phyloP scores from a whole-genome alignment of 2,329 filamentous ascomycete species.

The Lachnellula arida region DNA sequence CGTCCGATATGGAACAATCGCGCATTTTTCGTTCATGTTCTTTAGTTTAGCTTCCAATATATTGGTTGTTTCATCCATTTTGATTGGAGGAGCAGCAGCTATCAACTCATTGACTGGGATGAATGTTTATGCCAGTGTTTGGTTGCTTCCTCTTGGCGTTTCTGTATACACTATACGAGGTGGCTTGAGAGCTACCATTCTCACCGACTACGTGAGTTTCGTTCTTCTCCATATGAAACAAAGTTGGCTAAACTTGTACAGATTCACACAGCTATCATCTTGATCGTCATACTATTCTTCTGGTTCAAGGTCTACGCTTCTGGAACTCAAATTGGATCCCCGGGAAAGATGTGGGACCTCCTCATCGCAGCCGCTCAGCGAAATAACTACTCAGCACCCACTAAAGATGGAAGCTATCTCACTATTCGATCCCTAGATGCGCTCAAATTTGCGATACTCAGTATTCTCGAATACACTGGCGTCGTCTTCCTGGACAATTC shows the following conservation, averaged over 20 bases:
- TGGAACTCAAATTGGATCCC: slow-evolving; percentile 4
- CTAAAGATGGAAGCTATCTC: too few relatives aligned
- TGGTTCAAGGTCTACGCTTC: slow-evolving; percentile 11
- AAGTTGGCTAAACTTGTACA: too few relatives aligned
- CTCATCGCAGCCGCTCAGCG: slow-evolving; percentile 8
- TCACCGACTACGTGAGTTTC: slow-evolving; percentile 51
- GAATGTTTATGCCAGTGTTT: slow-evolving; percentile 69
- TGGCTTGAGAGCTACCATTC: slow-evolving; percentile 78
- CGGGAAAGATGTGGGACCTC: slow-evolving; percentile 12
- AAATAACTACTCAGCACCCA: slow-evolving; percentile 1
- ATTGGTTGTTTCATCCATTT: slow-evolving; percentile 79
- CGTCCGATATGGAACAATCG: slow-evolving; percentile 66
- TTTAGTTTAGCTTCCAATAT: slow-evolving; percentile 73
- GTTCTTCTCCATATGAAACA: too few relatives aligned
- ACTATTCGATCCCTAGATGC: too few relatives aligned
- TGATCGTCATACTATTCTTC: neutral
- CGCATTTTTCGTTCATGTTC: slow-evolving; percentile 72
- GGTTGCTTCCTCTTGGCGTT: slow-evolving; percentile 73
- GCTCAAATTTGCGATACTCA: too few relatives aligned
- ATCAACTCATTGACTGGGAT: slow-evolving; percentile 66
- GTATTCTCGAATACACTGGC: neutral
- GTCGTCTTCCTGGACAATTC: slow-evolving; percentile 49
- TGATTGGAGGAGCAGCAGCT: slow-evolving; percentile 75
- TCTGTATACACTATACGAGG: slow-evolving; percentile 69
- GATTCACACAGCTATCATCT: too few relatives aligned